A percentile compares a stretch with the other conserved stretches of the same genome.
Evolutionary conservation across 352 stramenopile species (phyloP).

Genomic region (Phytophthora sojae): DNA sequence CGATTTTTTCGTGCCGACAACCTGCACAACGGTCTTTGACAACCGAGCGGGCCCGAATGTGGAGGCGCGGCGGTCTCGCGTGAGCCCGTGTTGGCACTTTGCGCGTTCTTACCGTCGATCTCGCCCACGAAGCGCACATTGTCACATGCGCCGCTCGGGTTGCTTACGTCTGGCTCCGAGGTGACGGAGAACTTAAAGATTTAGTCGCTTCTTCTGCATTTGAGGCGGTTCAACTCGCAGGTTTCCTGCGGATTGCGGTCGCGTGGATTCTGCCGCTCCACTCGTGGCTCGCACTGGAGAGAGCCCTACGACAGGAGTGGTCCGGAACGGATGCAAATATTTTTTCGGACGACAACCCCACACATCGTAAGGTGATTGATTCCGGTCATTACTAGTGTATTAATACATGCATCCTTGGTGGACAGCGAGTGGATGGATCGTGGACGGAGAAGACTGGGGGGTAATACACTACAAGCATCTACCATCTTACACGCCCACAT

Average conservation of each 20-base stretch:
- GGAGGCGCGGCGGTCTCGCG: not conserved
- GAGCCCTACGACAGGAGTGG: not conserved
- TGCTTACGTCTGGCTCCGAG: constrained; percentile 6
- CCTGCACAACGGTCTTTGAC: constrained; percentile 1
- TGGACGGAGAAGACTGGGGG: not conserved
- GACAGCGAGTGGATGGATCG: constrained; percentile 2
- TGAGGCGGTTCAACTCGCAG: constrained; percentile 6
- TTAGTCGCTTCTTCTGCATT: constrained; percentile 21
- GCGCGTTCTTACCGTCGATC: not conserved
- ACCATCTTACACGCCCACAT: not conserved
- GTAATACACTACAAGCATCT: not conserved
- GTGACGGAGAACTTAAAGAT: not conserved
- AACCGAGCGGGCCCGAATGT: not conserved
- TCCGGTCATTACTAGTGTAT: constrained; percentile 16
- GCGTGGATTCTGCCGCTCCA: constrained; percentile 12
- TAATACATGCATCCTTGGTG: not conserved
- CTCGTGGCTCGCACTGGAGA: not conserved
- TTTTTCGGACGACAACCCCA: constrained; percentile 7
- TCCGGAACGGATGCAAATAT: constrained; percentile 2
- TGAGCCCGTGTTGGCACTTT: not conserved
- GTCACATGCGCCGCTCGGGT: constrained; percentile 19
- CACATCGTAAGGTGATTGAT: constrained; percentile 15
- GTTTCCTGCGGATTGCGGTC: constrained; percentile 10
- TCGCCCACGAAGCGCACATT: constrained; percentile 12
- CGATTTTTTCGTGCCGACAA: constrained; percentile 27